Percentiles rank a stretch among this genome's conserved stretches.
Conservation (phyloP, 495 filamentous ascomycete genomes). For the Neurospora pannonica region DNA sequence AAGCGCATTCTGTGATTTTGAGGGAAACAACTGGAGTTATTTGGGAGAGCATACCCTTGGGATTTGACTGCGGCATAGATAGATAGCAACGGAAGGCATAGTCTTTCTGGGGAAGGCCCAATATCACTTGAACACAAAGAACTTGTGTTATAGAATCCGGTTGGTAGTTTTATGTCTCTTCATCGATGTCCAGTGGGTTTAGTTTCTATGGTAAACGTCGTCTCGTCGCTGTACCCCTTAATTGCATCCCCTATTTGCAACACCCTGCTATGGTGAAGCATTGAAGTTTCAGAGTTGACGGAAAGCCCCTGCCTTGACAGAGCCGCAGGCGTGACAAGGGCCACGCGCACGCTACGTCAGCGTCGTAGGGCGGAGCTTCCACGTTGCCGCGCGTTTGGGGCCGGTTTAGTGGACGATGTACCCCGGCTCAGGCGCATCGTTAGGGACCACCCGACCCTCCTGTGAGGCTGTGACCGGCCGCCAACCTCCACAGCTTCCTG, state of each 20-base stretch:
- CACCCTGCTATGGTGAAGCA: not conserved
- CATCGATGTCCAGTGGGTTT: not conserved
- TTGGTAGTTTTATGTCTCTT: not conserved
- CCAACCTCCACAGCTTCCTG: not conserved
- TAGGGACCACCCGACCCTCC: not conserved
- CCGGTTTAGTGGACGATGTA: not conserved
- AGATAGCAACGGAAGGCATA: not conserved
- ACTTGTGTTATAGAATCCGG: not conserved
- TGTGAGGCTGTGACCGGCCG: not conserved
- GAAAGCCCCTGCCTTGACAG: not conserved
- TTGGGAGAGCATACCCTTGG: not conserved
- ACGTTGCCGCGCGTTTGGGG: not conserved
- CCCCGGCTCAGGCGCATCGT: not conserved
- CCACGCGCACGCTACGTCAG: not conserved
- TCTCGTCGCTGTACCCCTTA: not conserved
- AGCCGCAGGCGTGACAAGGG: not conserved
- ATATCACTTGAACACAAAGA: not conserved
- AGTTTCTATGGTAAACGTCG: not conserved
- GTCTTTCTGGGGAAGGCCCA: not conserved
- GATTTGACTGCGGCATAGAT: not conserved
- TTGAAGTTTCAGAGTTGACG: constrained; percentile 1
- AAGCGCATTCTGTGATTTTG: not conserved
- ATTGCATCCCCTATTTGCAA: not conserved
- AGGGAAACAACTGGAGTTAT: not conserved
- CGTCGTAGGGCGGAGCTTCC: not conserved